Evolutionary conservation across 2,329 filamentous ascomycete species (phyloP).

Genomic region (Penicillium sp.): DNA sequence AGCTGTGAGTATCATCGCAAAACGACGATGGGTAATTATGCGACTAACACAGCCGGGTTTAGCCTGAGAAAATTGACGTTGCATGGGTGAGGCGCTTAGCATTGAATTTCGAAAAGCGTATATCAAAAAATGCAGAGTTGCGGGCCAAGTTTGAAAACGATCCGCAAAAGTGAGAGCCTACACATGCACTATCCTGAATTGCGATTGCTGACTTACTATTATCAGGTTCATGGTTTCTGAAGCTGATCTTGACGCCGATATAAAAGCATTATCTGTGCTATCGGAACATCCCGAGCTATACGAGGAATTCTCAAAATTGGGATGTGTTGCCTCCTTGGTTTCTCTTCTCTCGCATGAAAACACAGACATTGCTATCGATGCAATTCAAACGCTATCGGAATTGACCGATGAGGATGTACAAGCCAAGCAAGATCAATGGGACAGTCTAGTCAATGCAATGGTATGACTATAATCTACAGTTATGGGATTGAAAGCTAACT

Average conservation of each 20-base stretch:
- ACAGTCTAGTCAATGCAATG: conserved; percentile 63
- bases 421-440: conserved; percentile 77
- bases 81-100: conserved; percentile 79
- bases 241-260: conserved; percentile 82
- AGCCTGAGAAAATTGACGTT: conserved; percentile 72
- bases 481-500: background rate
- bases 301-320: conserved; percentile 70
- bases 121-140: conserved; percentile 84
- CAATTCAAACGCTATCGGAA: conserved; percentile 83
- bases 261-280: conserved; percentile 81
- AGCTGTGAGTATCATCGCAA: conserved; percentile 29
- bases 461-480: conserved; percentile 25
- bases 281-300: conserved; percentile 84
- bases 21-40: background rate
- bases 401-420: conserved; percentile 89
- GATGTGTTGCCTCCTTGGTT: conserved; percentile 70
- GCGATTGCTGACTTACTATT: conserved; percentile 17
- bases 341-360: conserved; percentile 89
- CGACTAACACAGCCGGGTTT: conserved; percentile 10
- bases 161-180: conserved; percentile 61
- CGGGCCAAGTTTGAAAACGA: conserved; percentile 78
- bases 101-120: conserved; percentile 82
- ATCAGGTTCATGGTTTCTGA: conserved; percentile 70
- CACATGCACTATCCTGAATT: background rate
- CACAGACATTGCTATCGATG: conserved; percentile 90